Evolutionary conservation across 768 basidiomycete species (phyloP).

Genomic region (Suillus placidus): DNA sequence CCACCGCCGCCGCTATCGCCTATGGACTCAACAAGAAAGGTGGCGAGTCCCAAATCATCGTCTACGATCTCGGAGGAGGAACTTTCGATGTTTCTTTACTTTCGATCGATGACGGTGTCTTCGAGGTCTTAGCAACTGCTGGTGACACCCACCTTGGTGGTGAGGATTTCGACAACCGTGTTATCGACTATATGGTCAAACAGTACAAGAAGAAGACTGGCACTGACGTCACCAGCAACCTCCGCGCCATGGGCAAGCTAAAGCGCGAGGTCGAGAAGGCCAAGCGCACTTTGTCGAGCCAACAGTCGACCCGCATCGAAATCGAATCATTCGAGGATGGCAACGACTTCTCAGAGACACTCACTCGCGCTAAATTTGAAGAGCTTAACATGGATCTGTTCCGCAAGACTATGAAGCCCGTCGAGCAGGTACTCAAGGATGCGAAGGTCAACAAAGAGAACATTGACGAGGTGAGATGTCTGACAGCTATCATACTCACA

Average conservation of each 20-base stretch:
- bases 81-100: slow-evolving; percentile 98
- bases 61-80: slow-evolving; percentile 98
- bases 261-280: slow-evolving; percentile 94
- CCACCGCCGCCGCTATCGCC: slow-evolving; percentile 95
- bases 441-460: slow-evolving; percentile 98
- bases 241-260: slow-evolving; percentile 85
- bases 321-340: slow-evolving; percentile 96
- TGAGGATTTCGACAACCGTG: slow-evolving; percentile 94
- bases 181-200: slow-evolving; percentile 90
- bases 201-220: slow-evolving; percentile 91
- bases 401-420: slow-evolving; percentile 99
- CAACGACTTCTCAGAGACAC: slow-evolving; percentile 95
- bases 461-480: slow-evolving; percentile 71
- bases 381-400: slow-evolving; percentile 99
- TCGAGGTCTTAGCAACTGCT: slow-evolving; percentile 87
- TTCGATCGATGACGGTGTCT: slow-evolving; percentile 92
- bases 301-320: slow-evolving; percentile 90
- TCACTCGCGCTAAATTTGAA: slow-evolving; percentile 98
- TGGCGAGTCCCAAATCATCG: slow-evolving; percentile 93
- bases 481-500: not conserved
- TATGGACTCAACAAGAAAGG: slow-evolving; percentile 98
- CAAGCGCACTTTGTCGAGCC: slow-evolving; percentile 89
- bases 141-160: slow-evolving; percentile 95
- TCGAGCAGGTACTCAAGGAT: slow-evolving; percentile 98
- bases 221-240: slow-evolving; percentile 77